Percentiles rank a stretch among this genome's conserved stretches.
Evolutionary conservation across 495 filamentous ascomycete species (phyloP).

Genomic region (Aspergillus sparsus): DNA sequence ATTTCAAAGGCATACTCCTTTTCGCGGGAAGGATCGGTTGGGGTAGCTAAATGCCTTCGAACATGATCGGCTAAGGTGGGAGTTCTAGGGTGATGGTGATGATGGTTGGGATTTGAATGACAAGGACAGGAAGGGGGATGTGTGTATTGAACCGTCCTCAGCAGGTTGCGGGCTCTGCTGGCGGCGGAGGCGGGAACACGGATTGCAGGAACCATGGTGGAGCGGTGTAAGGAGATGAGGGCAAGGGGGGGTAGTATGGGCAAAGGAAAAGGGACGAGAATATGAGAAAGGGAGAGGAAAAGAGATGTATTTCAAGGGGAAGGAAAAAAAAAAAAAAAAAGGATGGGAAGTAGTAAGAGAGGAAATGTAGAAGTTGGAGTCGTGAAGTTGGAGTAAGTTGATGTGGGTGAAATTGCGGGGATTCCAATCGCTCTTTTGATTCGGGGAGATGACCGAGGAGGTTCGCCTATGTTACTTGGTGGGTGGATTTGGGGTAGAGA

Average conservation of each 20-base stretch:
- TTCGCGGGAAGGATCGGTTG: slow-evolving; percentile 65
- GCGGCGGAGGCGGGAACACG: slow-evolving; percentile 69
- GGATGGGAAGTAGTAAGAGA: slow-evolving; percentile 9
- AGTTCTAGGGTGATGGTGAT: slow-evolving; percentile 59
- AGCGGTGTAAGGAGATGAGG: not conserved
- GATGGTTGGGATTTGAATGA: slow-evolving; percentile 79
- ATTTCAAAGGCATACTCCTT: slow-evolving; percentile 99
- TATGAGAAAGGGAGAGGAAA: not conserved
- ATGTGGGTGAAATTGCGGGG: slow-evolving; percentile 20
- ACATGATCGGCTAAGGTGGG: slow-evolving; percentile 55
- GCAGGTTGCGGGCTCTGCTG: slow-evolving; percentile 72
- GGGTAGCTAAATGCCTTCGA: slow-evolving; percentile 68
- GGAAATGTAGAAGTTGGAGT: slow-evolving; percentile 7
- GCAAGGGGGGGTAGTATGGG: not conserved
- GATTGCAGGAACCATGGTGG: slow-evolving; percentile 54
- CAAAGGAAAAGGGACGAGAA: not conserved
- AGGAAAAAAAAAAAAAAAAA: slow-evolving; percentile 23
- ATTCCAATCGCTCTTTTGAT: not conserved
- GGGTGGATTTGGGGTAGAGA: no score
- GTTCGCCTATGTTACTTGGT: no score
- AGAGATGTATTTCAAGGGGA: slow-evolving; percentile 4
- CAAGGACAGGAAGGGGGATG: slow-evolving; percentile 91
- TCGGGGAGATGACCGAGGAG: slow-evolving; percentile 21
- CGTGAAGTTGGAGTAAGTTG: not conserved
- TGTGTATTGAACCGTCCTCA: slow-evolving; percentile 85